These are phyloP conservation scores for Thermothielavioides terrestris DNA, from an alignment of 495 filamentous ascomycete species.

Conservation along the genomic window DNA sequence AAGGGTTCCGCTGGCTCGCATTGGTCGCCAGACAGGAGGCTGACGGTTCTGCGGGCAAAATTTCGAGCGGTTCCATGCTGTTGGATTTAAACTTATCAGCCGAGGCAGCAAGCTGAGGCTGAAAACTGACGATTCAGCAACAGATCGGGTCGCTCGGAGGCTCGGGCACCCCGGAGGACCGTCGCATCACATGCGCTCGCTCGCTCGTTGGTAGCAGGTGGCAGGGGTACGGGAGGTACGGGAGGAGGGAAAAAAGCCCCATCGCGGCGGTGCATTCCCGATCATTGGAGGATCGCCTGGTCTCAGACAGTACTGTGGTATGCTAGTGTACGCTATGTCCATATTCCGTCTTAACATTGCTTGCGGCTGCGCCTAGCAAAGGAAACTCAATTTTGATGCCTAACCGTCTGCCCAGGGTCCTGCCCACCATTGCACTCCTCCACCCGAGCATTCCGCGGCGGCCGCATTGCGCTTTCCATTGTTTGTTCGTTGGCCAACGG, in stretches of 20 bases:
- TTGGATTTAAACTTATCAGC: not conserved
- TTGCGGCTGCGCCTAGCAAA: too few relatives aligned
- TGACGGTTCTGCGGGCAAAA: not conserved
- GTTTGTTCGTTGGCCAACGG: not conserved
- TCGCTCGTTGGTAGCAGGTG: not conserved
- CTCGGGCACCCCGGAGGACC: not conserved
- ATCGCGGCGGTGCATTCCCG: constrained; percentile 1
- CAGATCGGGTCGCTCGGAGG: constrained; percentile 7
- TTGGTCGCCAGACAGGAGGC: not conserved
- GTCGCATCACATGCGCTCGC: not conserved
- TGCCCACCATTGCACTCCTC: too few relatives aligned
- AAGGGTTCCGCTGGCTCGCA: not conserved
- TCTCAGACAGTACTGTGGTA: not conserved
- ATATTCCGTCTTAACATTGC: too few relatives aligned
- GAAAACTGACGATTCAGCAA: not conserved
- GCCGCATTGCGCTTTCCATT: not conserved
- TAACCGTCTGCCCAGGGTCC: too few relatives aligned
- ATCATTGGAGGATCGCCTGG: not conserved
- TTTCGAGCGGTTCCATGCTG: not conserved
- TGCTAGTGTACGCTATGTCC: too few relatives aligned
- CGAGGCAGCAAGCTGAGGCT: constrained; percentile 5
- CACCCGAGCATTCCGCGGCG: too few relatives aligned
- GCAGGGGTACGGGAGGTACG: not conserved
- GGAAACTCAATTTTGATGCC: not conserved
- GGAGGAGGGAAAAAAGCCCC: not conserved